These are phyloP conservation scores for Globisporangium paddicum DNA, from an alignment of 352 stramenopile genomes.

Conservation along the genomic window DNA sequence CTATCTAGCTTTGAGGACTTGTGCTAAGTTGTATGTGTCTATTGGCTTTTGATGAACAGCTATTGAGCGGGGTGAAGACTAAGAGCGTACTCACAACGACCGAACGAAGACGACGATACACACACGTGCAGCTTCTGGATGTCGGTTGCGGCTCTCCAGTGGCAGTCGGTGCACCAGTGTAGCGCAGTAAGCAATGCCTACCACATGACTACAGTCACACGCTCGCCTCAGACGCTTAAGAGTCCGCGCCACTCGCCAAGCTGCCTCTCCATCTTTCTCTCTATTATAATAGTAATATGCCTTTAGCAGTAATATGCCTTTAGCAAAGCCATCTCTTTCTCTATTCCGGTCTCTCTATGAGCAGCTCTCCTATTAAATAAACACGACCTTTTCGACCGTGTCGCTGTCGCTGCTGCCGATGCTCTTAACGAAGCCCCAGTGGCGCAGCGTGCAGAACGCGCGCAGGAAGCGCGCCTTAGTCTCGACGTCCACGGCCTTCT, in stretches of 20 bases:
- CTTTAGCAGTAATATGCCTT: conserved; percentile 26
- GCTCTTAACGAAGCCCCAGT: conserved; percentile 66
- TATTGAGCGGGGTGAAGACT: conserved; percentile 80
- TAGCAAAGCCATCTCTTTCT: too few relatives aligned
- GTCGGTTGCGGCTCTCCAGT: not conserved
- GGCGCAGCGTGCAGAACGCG: conserved; percentile 56
- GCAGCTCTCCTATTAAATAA: conserved; percentile 46
- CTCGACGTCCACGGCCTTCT: conserved; percentile 18
- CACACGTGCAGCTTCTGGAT: not conserved
- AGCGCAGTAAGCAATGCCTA: not conserved
- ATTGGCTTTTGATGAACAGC: conserved; percentile 26
- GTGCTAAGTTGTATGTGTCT: not conserved
- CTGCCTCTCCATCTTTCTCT: conserved; percentile 16
- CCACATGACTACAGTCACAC: not conserved
- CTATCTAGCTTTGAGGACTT: not conserved
- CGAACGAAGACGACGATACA: not conserved
- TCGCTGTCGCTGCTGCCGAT: conserved; percentile 45
- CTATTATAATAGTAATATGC: conserved; percentile 33
- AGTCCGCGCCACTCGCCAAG: not conserved
- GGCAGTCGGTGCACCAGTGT: conserved; percentile 15
- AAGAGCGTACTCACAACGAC: conserved; percentile 7
- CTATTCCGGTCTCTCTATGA: conserved; percentile 2
- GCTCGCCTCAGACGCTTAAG: not conserved
- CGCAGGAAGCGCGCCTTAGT: conserved; percentile 67
- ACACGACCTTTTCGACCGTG: conserved; percentile 74